A percentile compares a stretch with the other conserved stretches of the same genome.
Conservation (phyloP, 2,329 filamentous ascomycete species). For the Alternaria ventricosa region DNA sequence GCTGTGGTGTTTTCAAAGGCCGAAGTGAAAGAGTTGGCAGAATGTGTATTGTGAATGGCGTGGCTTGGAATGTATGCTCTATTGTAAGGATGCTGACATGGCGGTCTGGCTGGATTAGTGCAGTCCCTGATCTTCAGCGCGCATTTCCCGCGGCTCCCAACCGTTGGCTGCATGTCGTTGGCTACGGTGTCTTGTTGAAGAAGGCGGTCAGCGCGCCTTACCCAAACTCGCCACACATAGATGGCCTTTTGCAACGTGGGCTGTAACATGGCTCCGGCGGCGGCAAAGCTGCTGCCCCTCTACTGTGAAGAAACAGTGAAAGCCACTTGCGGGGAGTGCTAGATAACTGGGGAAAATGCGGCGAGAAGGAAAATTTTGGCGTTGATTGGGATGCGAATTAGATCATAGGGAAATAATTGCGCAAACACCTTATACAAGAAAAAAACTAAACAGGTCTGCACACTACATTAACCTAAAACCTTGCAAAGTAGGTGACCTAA, state of each 20-base stretch:
- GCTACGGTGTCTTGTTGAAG: slow-evolving; percentile 14
- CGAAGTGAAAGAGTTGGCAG: background rate
- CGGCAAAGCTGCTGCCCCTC: slow-evolving; percentile 6
- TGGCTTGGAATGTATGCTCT: background rate
- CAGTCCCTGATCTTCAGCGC: slow-evolving; percentile 21
- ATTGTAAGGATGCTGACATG: background rate
- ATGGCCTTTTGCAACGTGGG: slow-evolving; percentile 26
- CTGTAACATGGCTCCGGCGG: slow-evolving; percentile 10
- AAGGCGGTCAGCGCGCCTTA: slow-evolving; percentile 36
- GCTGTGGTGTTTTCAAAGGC: background rate
- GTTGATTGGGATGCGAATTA: background rate
- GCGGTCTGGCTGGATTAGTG: slow-evolving; percentile 1
- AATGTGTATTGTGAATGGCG: background rate
- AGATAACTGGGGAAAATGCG: slow-evolving; percentile 15
- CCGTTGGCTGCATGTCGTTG: slow-evolving; percentile 16
- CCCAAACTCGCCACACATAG: slow-evolving; percentile 32
- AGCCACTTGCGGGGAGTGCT: background rate
- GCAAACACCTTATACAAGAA: background rate
- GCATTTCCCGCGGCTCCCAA: slow-evolving; percentile 20
- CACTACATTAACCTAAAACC: too few species aligned
- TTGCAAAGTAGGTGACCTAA: too few species aligned
- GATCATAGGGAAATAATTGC: slow-evolving; percentile 11
- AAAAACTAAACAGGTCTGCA: too few species aligned
- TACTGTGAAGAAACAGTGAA: background rate
- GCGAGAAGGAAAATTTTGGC: slow-evolving; percentile 22